These are phyloP conservation scores for Rutstroemia sp. DNA, from an alignment of 2,329 filamentous ascomycete species.

Conservation along the genomic window DNA sequence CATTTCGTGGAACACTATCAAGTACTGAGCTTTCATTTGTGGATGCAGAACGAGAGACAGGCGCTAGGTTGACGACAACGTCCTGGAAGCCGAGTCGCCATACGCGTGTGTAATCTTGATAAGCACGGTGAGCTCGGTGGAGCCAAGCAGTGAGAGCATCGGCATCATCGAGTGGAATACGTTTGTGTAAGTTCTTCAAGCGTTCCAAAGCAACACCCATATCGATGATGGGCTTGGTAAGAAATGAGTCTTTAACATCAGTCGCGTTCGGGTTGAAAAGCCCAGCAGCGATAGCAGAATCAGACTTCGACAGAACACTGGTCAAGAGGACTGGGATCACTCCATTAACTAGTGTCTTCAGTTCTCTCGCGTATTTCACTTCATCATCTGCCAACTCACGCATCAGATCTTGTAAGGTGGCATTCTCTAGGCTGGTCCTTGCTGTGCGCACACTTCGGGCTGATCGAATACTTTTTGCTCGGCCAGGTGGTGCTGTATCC, in stretches of 20 bases:
- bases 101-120: slow-evolving; percentile 75
- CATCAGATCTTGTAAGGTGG: slow-evolving; percentile 69
- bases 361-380: slow-evolving; percentile 77
- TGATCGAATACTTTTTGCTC: slow-evolving; percentile 64
- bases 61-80: slow-evolving; percentile 85
- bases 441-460: slow-evolving; percentile 71
- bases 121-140: slow-evolving; percentile 67
- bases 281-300: slow-evolving; percentile 54
- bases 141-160: slow-evolving; percentile 75
- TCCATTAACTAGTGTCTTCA: slow-evolving; percentile 88
- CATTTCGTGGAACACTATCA: slow-evolving; percentile 52
- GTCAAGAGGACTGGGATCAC: slow-evolving; percentile 88
- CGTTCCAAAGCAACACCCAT: slow-evolving; percentile 91
- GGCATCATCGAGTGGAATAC: slow-evolving; percentile 67
- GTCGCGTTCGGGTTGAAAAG: slow-evolving; percentile 51
- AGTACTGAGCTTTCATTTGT: slow-evolving; percentile 47
- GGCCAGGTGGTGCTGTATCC: slow-evolving; percentile 45
- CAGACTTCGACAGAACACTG: slow-evolving; percentile 69
- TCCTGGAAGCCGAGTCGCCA: slow-evolving; percentile 95
- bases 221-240: slow-evolving; percentile 79
- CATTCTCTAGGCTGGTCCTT: slow-evolving; percentile 56
- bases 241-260: slow-evolving; percentile 46
- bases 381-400: slow-evolving; percentile 78
- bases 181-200: slow-evolving; percentile 70
- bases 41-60: slow-evolving; percentile 45